These are phyloP conservation scores for Tetrahymena elliotti DNA, from an alignment of 73 alveolate species.

Conservation along the genomic window DNA sequence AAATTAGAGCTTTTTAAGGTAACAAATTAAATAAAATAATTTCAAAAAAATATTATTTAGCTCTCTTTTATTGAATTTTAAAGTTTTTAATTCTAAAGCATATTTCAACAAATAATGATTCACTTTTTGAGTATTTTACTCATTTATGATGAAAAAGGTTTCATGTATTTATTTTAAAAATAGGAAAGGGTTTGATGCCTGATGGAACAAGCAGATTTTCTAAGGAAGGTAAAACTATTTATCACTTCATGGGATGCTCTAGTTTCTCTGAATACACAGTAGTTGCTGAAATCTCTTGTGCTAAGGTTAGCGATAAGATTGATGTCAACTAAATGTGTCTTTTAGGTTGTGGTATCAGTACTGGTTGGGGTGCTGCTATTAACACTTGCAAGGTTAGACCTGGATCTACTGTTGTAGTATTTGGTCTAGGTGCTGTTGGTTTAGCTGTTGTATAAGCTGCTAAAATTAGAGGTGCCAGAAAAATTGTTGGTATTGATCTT, in stretches of 20 bases:
- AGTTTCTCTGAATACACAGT: conserved; percentile 82
- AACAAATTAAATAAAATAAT: not conserved
- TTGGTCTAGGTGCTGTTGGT: conserved; percentile 95
- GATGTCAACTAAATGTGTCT: conserved; percentile 52
- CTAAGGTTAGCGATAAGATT: conserved; percentile 67
- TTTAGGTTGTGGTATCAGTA: conserved; percentile 85
- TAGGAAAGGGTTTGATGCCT: conserved; percentile 82
- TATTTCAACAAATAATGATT: no score
- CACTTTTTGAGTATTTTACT: not conserved
- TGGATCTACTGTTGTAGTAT: conserved; percentile 77
- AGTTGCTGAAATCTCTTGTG: conserved; percentile 70
- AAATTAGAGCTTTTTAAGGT: not conserved
- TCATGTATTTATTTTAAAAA: not conserved
- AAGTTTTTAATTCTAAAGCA: no score
- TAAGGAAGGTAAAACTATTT: conserved; percentile 64
- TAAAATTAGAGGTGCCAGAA: conserved; percentile 57
- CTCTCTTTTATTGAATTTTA: not conserved
- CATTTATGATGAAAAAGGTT: not conserved
- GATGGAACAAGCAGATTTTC: conserved; percentile 76
- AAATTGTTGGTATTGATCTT: conserved; percentile 78
- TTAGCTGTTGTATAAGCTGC: conserved; percentile 85
- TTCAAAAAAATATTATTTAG: not conserved
- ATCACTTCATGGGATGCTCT: conserved; percentile 82
- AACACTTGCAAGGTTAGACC: conserved; percentile 67
- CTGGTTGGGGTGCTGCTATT: conserved; percentile 88